Evolutionary conservation across 352 stramenopile genomes (phyloP), one percentile per base, ranked within the genome.

Genomic region (Globisporangium perplexum): DNA sequence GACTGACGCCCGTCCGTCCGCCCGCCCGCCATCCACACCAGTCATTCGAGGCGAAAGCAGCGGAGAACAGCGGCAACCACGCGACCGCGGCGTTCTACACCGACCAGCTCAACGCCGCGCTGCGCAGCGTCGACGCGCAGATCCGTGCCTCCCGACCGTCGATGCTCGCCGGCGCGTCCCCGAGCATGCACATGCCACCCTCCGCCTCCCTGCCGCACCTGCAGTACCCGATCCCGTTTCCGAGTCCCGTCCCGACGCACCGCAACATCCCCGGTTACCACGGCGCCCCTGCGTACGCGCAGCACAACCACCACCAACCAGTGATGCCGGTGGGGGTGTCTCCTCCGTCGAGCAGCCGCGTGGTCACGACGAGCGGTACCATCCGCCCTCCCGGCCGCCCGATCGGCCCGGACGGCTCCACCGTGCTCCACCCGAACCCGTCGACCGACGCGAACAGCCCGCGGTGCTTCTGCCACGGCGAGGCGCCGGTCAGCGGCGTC

Each of bases 91-190:
- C 66, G 49, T 86, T 74, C 49, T 90, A 86, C 62, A 74, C 63
- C n/a, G 72, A 86, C 49, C 66, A 79, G 35, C 59, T 88, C 12
- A 60, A 50, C 23, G 53, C 54, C 6, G 72, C 70, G 0, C 66
- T 90, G 50, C 57, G 60, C 42, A 75, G 57, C n/a, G 68, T 90
- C 20, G 72, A 90, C 12, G 49, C 57, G n/a, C 78, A 90, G 49
- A 59, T 60, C 38, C 68, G 47, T 20, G 49, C 53, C 12, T 55
- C 53, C 22, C 55, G 56, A 23, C 60, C 61, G 41, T 46, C 57
- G 55, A 46, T 61, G 47, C 55, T 51, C 47, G 55, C 26, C 14
- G 6, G 55, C 26, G 38, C 30, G 11, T 23, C 24, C 31, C 22
- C 46, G 24, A 23, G 7, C 44, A 7, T 11, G 3, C 23, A 52